Percentiles rank a stretch among this genome's conserved stretches.
Evolutionary conservation across 2,329 filamentous ascomycete species (phyloP).

Genomic region (Cordyceps farinosa): DNA sequence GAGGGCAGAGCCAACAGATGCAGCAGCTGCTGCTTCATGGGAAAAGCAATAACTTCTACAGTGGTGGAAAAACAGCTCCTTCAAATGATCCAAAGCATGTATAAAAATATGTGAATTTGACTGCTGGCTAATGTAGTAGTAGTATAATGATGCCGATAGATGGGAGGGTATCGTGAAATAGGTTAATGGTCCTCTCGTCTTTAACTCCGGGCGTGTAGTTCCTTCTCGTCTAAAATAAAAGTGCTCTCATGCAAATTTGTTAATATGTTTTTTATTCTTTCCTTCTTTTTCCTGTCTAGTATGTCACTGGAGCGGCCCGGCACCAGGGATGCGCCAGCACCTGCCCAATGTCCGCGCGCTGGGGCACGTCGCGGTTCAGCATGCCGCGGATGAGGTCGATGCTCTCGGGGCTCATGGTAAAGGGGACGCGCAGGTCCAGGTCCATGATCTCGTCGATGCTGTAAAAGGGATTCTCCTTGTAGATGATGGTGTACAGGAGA

Average conservation of each 20-base stretch:
- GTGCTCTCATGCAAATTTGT: not conserved
- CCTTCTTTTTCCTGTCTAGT: not conserved
- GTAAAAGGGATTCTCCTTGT: conserved; percentile 99
- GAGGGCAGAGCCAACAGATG: no score
- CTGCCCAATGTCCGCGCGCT: conserved; percentile 79
- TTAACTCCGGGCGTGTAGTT: not conserved
- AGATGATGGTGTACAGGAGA: conserved; percentile 95
- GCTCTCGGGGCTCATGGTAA: conserved; percentile 82
- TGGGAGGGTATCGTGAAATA: conserved; percentile 11
- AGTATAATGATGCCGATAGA: conserved; percentile 1
- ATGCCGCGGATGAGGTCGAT: conserved; percentile 89
- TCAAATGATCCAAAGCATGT: not conserved
- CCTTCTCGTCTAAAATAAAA: not conserved
- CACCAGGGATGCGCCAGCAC: conserved; percentile 90
- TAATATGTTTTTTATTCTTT: not conserved
- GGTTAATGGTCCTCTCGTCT: not conserved
- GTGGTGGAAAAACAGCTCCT: not conserved
- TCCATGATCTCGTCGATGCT: conserved; percentile 99
- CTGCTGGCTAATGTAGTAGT: conserved; percentile 4
- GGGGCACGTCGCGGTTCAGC: conserved; percentile 84
- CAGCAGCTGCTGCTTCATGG: no score
- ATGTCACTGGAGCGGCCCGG: conserved; percentile 15
- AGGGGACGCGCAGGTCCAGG: conserved; percentile 87
- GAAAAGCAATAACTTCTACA: no score
- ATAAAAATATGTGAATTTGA: not conserved